Conservation (phyloP, 2,329 filamentous ascomycete species). For the Fusarium sp. region DNA sequence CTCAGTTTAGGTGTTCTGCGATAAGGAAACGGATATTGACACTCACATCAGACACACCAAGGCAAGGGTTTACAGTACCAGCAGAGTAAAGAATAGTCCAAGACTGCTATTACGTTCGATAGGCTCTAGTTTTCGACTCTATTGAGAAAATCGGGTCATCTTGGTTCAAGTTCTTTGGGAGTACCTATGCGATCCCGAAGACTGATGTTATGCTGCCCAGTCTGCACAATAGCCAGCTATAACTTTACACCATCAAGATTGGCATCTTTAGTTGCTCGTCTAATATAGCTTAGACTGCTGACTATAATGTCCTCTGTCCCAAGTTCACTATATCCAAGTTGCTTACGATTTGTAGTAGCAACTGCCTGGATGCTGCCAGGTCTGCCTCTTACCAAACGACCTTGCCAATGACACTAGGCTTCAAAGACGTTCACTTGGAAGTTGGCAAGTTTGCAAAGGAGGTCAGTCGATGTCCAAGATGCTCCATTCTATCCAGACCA, state of each 20-base stretch:
- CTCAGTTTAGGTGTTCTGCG: rapidly evolving
- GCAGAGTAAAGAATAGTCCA: too few relatives aligned
- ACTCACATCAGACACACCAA: not conserved
- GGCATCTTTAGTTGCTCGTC: rapidly evolving
- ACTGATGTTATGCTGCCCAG: not conserved
- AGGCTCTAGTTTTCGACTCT: too few relatives aligned
- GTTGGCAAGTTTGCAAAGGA: not conserved
- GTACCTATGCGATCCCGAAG: not conserved
- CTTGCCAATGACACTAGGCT: too few relatives aligned
- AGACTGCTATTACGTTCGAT: not conserved
- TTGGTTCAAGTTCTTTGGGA: not conserved
- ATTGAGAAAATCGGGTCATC: not conserved
- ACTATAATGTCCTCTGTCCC: too few relatives aligned
- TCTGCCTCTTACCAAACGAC: too few relatives aligned
- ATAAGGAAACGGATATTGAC: not conserved
- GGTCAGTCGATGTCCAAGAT: not conserved
- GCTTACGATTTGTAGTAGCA: not conserved
- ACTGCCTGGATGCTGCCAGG: not conserved
- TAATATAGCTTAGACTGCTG: not conserved
- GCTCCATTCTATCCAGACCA: not conserved
- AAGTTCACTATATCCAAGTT: not conserved
- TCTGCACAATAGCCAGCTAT: not conserved
- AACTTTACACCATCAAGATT: not conserved
- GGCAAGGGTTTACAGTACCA: not conserved
- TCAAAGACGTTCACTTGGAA: not conserved